Evolutionary conservation across 257 asterid genomes (phyloP).

Genomic region (Ophiorrhiza pumila): DNA sequence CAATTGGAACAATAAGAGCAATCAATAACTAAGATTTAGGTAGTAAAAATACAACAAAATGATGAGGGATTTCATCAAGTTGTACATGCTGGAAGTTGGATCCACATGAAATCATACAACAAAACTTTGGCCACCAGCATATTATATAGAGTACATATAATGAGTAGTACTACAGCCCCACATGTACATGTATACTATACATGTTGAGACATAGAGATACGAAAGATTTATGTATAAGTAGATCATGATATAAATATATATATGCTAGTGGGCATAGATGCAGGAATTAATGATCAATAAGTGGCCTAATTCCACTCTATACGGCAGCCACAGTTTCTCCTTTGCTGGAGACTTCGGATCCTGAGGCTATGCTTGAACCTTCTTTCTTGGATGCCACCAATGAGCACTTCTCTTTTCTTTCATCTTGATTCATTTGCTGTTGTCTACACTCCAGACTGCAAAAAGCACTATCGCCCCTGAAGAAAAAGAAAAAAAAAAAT

Average conservation of each 20-base stretch:
- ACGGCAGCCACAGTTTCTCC: constrained; percentile 47
- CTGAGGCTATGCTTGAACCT: constrained; percentile 16
- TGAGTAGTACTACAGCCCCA: constrained; percentile 9
- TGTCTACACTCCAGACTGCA: constrained; percentile 89
- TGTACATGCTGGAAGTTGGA: constrained; percentile 10
- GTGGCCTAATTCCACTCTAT: constrained; percentile 21
- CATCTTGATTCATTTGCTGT: constrained; percentile 68
- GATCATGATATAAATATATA: background rate
- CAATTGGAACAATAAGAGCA: background rate
- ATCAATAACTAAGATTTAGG: background rate
- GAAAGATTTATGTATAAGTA: background rate
- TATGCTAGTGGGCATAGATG: constrained; percentile 10
- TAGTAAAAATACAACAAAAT: background rate
- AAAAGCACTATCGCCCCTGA: constrained; percentile 90
- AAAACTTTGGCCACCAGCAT: constrained; percentile 18
- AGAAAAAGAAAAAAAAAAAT: background rate
- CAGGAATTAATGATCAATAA: too few relatives aligned
- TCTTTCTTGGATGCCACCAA: constrained; percentile 38
- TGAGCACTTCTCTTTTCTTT: constrained; percentile 60
- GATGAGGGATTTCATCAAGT: background rate
- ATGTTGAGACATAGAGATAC: background rate
- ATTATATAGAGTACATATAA: background rate
- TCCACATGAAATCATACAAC: constrained; percentile 20
- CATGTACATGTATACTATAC: constrained; percentile 3
- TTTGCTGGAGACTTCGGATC: constrained; percentile 32